A percentile compares a stretch with the other conserved stretches of the same genome.
These are phyloP conservation scores for Thinopyrum elongatum DNA, from an alignment of 176 grass and related monocot species.

Conservation along the genomic window DNA sequence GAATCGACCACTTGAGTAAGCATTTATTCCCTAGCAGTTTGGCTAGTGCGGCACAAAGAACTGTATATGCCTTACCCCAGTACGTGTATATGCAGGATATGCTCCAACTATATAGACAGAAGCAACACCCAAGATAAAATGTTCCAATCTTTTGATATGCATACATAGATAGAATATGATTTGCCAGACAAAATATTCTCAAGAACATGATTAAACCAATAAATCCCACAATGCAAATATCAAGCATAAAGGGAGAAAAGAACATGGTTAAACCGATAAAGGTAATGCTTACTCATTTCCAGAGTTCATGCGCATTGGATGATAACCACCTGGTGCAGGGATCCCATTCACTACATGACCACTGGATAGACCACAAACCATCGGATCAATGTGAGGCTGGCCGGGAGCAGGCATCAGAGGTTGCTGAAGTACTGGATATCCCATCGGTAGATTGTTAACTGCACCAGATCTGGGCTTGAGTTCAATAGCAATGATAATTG, in stretches of 20 bases:
- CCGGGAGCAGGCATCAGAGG: conserved; percentile 66
- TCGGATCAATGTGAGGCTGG: conserved; percentile 69
- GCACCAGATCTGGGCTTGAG: conserved; percentile 56
- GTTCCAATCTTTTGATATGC: neutral
- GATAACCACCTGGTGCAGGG: conserved; percentile 73
- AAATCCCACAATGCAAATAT: neutral
- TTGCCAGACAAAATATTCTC: neutral
- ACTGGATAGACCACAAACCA: conserved; percentile 64
- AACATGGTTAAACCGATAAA: conserved; percentile 22
- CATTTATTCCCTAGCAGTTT: conserved; percentile 18
- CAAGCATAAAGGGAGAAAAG: neutral
- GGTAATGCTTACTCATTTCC: conserved; percentile 77
- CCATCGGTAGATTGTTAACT: conserved; percentile 97
- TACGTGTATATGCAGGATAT: conserved; percentile 10
- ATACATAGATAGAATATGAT: neutral
- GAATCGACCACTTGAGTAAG: neutral
- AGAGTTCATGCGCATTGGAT: conserved; percentile 86
- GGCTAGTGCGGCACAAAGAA: neutral
- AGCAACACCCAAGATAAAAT: conserved; percentile 1
- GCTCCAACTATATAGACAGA: conserved; percentile 16
- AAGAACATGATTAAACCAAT: conserved; percentile 7
- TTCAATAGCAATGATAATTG: conserved; percentile 47
- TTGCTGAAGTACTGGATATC: conserved; percentile 92
- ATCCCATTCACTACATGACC: conserved; percentile 94
- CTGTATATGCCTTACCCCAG: neutral